Conservation (phyloP, 352 stramenopile species). For the Thalassiosira tumida region DNA sequence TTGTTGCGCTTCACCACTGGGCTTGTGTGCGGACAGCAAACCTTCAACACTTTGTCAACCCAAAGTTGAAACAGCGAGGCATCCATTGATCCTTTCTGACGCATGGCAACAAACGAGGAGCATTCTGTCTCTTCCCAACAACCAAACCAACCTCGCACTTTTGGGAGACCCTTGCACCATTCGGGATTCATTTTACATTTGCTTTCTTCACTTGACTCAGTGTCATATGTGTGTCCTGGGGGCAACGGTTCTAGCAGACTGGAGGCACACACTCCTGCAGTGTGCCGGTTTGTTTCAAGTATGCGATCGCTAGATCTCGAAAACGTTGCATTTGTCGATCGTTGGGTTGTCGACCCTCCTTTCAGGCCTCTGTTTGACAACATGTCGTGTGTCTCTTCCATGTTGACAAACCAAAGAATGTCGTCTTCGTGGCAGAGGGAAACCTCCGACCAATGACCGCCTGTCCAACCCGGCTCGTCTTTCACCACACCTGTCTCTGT, state of each 20-base stretch:
- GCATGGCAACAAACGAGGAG: background rate
- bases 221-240: background rate
- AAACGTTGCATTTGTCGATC: background rate
- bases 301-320: background rate
- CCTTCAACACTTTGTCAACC: background rate
- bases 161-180: background rate
- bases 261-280: background rate
- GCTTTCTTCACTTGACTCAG: background rate
- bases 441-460: background rate
- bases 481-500: slow-evolving; percentile 17
- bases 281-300: background rate
- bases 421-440: background rate
- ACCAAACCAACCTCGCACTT: background rate
- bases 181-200: background rate
- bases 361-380: background rate
- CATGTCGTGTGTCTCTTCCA: background rate
- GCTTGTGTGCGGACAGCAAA: background rate
- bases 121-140: background rate
- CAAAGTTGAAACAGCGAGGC: background rate
- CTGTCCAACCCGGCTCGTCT: slow-evolving; percentile 13
- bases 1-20: background rate
- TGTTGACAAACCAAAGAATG: background rate
- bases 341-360: background rate
- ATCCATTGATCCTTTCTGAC: background rate
- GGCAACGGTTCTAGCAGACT: background rate